Base-by-base conservation (phyloP, 23 red algal species). In the Gracilaria caudata region DNA sequence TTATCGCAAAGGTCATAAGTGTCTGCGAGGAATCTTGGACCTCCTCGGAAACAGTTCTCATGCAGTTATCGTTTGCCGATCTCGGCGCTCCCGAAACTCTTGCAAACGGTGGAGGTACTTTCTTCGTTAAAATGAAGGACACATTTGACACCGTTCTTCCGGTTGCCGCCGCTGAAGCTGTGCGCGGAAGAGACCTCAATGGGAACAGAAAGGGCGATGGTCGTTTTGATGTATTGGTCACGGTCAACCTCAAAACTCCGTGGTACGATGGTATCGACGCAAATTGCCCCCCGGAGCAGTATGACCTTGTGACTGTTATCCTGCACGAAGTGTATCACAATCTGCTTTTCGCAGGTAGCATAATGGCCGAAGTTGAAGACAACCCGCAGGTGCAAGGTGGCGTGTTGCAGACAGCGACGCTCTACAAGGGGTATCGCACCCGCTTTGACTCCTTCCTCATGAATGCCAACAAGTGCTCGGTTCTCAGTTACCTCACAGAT, bases 291-390 rank as follows among this genome's bases (percentile, higher is more conserved):
- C 17, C 17, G 1, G 23, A 71, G 9, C 19, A 34, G 73, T 94
- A 64, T 45, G 90, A 94, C 58, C 90, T 94, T 7, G 72, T 86
- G 26, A 94, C 90, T 17, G 90, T 94, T 7, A 41, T 75, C 39
- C 58, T 94, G 20, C 90, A 94, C 73, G 90, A 94, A 41, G 71
- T 80, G 4, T 85, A 86, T 56, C 90, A 94, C 59, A 84, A 78
- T 35, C 30, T 85, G 13, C 41, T 94, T 11, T 85, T 94, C 64
- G 82, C 90, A 7, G 82, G 90, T 28, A 84, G 78, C 28, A 79
- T 83, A 37, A 37, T 73, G 21, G 82, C 43, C 23, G 32, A 24
- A 21, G 17, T n/a, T 4, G 37, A 46, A 3, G 23, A 5, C 3
- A 39, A 44, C 44, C 64, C 51, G 4, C 35, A 76, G 56, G 14